phyloP scores from a whole-genome alignment of 2,329 filamentous ascomycete genomes.

The Myriangium duriaei region DNA sequence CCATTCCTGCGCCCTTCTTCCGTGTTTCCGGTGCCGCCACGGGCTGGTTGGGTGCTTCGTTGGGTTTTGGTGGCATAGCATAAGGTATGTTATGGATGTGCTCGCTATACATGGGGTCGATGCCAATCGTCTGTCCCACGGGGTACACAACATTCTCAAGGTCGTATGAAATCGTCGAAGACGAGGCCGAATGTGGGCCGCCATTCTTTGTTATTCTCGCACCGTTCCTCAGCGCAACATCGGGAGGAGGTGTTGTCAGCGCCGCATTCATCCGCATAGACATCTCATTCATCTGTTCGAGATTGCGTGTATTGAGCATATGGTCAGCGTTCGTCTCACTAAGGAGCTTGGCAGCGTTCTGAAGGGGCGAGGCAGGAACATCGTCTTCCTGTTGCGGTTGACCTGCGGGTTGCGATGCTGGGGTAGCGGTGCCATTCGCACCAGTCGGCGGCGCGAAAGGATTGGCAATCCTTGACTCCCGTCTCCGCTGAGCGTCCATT shows the following conservation, averaged over 20 bases:
- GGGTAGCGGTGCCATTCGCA: constrained; percentile 23
- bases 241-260: constrained; percentile 45
- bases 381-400: constrained; percentile 41
- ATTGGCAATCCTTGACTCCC: constrained; percentile 43
- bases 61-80: constrained; percentile 54
- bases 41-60: constrained; percentile 28
- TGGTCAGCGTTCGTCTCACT: constrained; percentile 53
- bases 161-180: constrained; percentile 45
- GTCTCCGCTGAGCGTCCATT: constrained; percentile 50
- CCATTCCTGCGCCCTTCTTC: constrained; percentile 49
- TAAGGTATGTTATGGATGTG: constrained; percentile 94
- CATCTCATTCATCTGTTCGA: constrained; percentile 52
- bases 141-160: constrained; percentile 73
- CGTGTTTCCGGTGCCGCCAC: constrained; percentile 38
- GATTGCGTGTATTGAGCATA: constrained; percentile 49
- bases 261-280: constrained; percentile 43
- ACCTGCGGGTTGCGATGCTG: constrained; percentile 25
- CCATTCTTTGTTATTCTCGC: constrained; percentile 31
- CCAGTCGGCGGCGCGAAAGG: constrained; percentile 25
- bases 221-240: constrained; percentile 35
- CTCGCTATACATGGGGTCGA: constrained; percentile 88
- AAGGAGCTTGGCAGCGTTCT: constrained; percentile 54
- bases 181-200: constrained; percentile 32
- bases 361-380: constrained; percentile 52
- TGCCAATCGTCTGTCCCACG: constrained; percentile 78